Base-by-base conservation (phyloP, 192 early-diverging fungal genomes). In the Pilaira anomala region DNA sequence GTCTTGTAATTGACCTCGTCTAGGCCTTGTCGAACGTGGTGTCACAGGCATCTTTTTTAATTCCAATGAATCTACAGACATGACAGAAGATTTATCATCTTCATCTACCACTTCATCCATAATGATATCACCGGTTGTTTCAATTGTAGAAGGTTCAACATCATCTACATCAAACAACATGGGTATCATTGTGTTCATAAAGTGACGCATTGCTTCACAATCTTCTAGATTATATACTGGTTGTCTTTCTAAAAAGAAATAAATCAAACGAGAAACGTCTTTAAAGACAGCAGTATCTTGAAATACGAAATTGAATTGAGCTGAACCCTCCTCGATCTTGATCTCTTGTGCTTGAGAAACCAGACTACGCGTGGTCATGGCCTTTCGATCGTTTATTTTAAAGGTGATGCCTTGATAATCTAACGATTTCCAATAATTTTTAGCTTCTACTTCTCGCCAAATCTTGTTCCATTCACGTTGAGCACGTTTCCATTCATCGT, bases 371-470 rank as follows among this genome's bases (percentile, higher is more conserved):
- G 80, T 68, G 22, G 84, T 78, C 36, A 90, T 84, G 16, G 68
- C 82, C 51, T 92, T 95, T 44, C 88, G 84, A 78, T 98, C 97
- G 3, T 80, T 72, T 1, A 80, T 67, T 66, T 96, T 97, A 80
- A 98, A 94, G 12, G 81, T 81, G 51, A 93, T 85, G 6, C 93
- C 92, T 72, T 96, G 92, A 72, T 98, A 90, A 76, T 99, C 97
- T 55, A 99, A 77, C 2, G 96, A 84, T 52, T 93, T 93, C 74
- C 92, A 92, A 76, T 89, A 98, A 79, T 97, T 98, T 64, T 92
- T 93, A 30, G 80, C 62, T 48, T 98, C 95, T 28, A 85, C 80
- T 55, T 98, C 95, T 22, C 93, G 85, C 97, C 97, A 99, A 21
- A 96, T 85, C 72, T 96, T 55, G 55, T 55, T 44, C 41, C 36